A percentile compares a stretch with the other conserved stretches of the same genome.
These are phyloP conservation scores for Bruguiera gymnorhiza DNA, from an alignment of 345 rosid genomes.

Conservation along the genomic window DNA sequence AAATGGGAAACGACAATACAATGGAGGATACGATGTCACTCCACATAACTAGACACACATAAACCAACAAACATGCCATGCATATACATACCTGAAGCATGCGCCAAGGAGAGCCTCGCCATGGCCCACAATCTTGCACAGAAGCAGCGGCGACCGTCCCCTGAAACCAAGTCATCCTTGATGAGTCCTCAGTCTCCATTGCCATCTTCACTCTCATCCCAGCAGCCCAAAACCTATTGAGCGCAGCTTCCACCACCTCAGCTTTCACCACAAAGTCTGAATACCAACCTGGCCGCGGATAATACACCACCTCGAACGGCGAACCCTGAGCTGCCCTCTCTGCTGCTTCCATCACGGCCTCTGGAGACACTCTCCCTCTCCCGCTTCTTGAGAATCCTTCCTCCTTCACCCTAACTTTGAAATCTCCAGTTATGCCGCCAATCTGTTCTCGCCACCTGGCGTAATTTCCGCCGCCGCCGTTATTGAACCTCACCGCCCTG, in stretches of 20 bases:
- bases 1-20: too few relatives aligned
- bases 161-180: slow-evolving; percentile 72
- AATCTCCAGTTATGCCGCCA: slow-evolving; percentile 10
- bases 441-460: slow-evolving; percentile 50
- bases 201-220: slow-evolving; percentile 90
- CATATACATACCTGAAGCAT: slow-evolving; percentile 65
- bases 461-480: slow-evolving; percentile 27
- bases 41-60: too few relatives aligned
- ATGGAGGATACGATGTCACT: too few relatives aligned
- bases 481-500: slow-evolving; percentile 37
- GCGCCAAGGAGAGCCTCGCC: slow-evolving; percentile 89
- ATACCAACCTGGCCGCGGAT: slow-evolving; percentile 61
- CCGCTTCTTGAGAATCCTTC: slow-evolving; percentile 36
- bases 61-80: neutral
- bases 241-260: slow-evolving; percentile 66
- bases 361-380: slow-evolving; percentile 44
- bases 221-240: slow-evolving; percentile 42
- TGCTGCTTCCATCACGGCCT: slow-evolving; percentile 53
- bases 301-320: slow-evolving; percentile 77
- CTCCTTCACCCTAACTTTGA: slow-evolving; percentile 13
- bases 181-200: slow-evolving; percentile 79
- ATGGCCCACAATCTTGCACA: slow-evolving; percentile 42
- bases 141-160: slow-evolving; percentile 52
- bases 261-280: slow-evolving; percentile 78
- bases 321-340: slow-evolving; percentile 53